Conservation (phyloP, 495 filamentous ascomycete species). For the Trichocladium antarcticum region DNA sequence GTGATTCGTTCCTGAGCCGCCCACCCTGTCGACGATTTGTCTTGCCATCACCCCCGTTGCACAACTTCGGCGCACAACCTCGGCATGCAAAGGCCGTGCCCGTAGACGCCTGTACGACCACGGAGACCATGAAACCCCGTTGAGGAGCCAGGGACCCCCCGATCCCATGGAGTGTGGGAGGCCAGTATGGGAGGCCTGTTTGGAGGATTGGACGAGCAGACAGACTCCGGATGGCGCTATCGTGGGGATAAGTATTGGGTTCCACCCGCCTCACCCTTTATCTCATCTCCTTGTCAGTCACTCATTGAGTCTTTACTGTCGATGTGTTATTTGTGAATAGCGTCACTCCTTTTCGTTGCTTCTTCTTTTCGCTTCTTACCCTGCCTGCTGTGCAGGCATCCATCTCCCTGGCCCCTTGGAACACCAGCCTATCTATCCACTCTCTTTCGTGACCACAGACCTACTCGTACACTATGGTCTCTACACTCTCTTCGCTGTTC, state of each 20-base stretch:
- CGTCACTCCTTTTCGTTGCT: slow-evolving; percentile 18
- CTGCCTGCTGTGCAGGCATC: slow-evolving; percentile 29
- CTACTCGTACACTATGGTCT: slow-evolving; percentile 13
- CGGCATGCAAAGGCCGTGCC: slow-evolving; percentile 9
- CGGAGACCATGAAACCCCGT: slow-evolving; percentile 12
- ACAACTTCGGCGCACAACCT: neutral
- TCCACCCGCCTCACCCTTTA: neutral
- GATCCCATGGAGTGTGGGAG: neutral
- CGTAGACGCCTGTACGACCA: slow-evolving; percentile 3
- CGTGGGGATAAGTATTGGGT: slow-evolving; percentile 9
- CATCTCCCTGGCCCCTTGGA: slow-evolving; percentile 15
- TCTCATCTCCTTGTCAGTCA: neutral
- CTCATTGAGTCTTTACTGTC: neutral
- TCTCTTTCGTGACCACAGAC: slow-evolving; percentile 1
- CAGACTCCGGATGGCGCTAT: slow-evolving; percentile 3
- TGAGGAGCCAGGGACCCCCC: neutral
- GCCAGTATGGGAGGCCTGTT: no score
- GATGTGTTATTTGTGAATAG: slow-evolving; percentile 18
- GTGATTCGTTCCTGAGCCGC: slow-evolving; percentile 3
- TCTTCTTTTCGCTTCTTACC: slow-evolving; percentile 11
- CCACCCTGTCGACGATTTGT: neutral
- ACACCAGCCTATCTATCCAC: neutral
- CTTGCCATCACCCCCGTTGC: neutral
- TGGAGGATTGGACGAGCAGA: neutral
- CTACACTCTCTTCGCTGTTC: slow-evolving; percentile 19